Conservation (phyloP, 2,329 filamentous ascomycete genomes). For the Fusarium redolens region DNA sequence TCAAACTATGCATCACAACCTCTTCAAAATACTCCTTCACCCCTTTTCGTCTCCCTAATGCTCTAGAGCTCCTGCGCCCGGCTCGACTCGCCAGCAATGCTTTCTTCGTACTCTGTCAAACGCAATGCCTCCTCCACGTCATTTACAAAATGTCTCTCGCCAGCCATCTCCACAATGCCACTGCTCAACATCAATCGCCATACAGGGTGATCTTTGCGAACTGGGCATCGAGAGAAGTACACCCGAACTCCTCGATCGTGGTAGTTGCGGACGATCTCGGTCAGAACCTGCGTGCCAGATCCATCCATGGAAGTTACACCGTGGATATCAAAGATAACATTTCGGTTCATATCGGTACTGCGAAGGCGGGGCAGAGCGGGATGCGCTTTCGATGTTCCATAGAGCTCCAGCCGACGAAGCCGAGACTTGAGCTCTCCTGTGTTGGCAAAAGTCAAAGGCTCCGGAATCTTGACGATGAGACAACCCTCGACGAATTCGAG, state of each 20-base stretch:
- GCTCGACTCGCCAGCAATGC: conserved; percentile 45
- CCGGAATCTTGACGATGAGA: conserved; percentile 96
- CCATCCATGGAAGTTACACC: conserved; percentile 96
- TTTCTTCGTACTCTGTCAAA: conserved; percentile 79
- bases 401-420: conserved; percentile 84
- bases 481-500: conserved; percentile 93
- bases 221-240: conserved; percentile 74
- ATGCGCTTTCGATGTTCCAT: conserved; percentile 87
- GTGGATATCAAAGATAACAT: conserved; percentile 96
- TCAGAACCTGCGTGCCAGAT: conserved; percentile 89
- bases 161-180: conserved; percentile 86
- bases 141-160: conserved; percentile 79
- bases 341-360: conserved; percentile 83
- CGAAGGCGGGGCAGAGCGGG: conserved; percentile 87
- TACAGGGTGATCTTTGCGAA: conserved; percentile 63
- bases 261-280: conserved; percentile 88
- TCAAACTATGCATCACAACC: neutral
- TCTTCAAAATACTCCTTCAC: neutral
- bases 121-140: conserved; percentile 87
- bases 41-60: neutral
- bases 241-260: conserved; percentile 80
- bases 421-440: conserved; percentile 91
- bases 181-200: conserved; percentile 79
- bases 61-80: conserved; percentile 17
- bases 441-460: conserved; percentile 96